Percentiles rank a stretch among this genome's conserved stretches.
phyloP scores from a whole-genome alignment of 1,139 yeast genomes.

The Pichia sp. region DNA sequence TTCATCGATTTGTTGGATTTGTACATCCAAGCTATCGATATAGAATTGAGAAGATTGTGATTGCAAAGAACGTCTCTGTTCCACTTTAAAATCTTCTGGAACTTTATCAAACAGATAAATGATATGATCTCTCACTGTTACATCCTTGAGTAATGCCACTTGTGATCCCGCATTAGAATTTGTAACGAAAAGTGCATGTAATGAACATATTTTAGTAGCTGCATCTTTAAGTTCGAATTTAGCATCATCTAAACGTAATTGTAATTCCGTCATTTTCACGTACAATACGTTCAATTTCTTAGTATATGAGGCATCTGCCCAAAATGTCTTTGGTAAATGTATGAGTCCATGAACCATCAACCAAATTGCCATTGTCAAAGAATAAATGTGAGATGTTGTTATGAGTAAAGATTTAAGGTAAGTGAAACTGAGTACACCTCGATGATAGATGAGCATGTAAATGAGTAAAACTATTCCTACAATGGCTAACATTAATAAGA shows the following conservation, averaged over 20 bases:
- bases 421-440: slow-evolving; percentile 47
- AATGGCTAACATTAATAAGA: slow-evolving; percentile 51
- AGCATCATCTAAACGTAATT: slow-evolving; percentile 62
- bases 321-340: slow-evolving; percentile 53
- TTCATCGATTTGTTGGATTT: background rate
- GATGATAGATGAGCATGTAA: slow-evolving; percentile 48
- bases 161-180: slow-evolving; percentile 9
- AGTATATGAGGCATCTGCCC: slow-evolving; percentile 32
- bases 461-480: slow-evolving; percentile 49
- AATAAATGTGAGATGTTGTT: slow-evolving; percentile 74
- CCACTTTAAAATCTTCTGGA: slow-evolving; percentile 20
- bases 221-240: slow-evolving; percentile 58
- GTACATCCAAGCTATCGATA: slow-evolving; percentile 3
- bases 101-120: slow-evolving; percentile 20
- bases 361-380: slow-evolving; percentile 72
- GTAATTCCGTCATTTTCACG: slow-evolving; percentile 46
- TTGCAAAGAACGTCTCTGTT: slow-evolving; percentile 1
- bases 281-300: slow-evolving; percentile 39
- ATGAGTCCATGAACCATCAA: slow-evolving; percentile 79
- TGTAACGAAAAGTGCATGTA: slow-evolving; percentile 23
- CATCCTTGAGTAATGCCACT: slow-evolving; percentile 14
- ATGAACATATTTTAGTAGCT: slow-evolving; percentile 51
- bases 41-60: slow-evolving; percentile 4
- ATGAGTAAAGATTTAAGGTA: slow-evolving; percentile 64
- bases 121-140: slow-evolving; percentile 27